A percentile compares a stretch with the other conserved stretches of the same genome.
Evolutionary conservation across 2,329 filamentous ascomycete species (phyloP).

Genomic region (Thelonectria discophora): DNA sequence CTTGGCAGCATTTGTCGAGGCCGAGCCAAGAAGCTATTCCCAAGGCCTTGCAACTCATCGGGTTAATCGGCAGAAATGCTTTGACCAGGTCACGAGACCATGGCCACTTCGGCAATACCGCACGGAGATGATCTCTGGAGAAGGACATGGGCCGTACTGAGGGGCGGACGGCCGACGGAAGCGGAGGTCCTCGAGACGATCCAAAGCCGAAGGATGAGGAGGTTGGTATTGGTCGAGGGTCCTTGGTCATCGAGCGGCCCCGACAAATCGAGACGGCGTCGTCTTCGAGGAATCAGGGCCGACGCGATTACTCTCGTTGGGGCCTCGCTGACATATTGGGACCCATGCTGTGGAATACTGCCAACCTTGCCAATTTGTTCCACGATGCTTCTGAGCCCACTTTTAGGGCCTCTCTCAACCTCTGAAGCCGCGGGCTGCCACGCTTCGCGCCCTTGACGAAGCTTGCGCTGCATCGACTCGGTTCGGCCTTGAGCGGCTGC

Average conservation of each 20-base stretch:
- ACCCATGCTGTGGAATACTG: conserved; percentile 30
- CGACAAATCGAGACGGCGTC: conserved; percentile 24
- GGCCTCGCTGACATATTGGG: conserved; percentile 34
- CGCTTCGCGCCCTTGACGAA: conserved; percentile 13
- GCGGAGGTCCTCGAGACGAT: not conserved
- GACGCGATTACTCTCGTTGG: conserved; percentile 31
- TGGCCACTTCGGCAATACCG: conserved; percentile 11
- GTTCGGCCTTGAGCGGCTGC: not conserved
- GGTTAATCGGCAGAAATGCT: not conserved
- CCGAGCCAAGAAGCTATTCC: not conserved
- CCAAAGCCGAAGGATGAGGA: not conserved
- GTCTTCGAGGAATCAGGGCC: conserved; percentile 33
- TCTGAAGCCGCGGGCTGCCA: not conserved
- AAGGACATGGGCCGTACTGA: not conserved
- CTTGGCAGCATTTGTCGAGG: not conserved
- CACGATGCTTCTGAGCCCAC: conserved; percentile 31
- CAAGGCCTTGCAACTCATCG: not conserved
- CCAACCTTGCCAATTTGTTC: conserved; percentile 32
- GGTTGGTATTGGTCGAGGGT: not conserved
- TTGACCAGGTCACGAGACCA: conserved; percentile 22
- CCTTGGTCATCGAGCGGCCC: conserved; percentile 15
- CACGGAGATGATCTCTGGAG: conserved; percentile 14
- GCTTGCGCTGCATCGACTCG: not conserved
- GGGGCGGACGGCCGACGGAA: not conserved
- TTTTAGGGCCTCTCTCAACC: conserved; percentile 9